Evolutionary conservation across 2,329 filamentous ascomycete genomes (phyloP), one percentile per base, ranked within the genome.

Genomic region (Paracorniculantispora psalliotae): DNA sequence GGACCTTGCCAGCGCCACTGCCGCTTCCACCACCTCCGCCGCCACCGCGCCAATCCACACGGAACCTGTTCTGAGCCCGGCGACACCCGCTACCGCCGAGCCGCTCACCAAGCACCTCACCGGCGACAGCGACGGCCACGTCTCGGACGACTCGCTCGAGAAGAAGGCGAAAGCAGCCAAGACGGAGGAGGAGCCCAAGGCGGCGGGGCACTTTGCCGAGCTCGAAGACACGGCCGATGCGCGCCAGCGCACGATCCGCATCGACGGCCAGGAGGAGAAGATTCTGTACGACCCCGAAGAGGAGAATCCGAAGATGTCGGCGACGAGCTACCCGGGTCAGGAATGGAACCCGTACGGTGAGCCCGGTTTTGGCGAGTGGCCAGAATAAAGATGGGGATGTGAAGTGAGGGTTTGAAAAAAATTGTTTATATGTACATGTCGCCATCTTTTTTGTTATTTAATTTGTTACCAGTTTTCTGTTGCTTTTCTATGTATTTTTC

Each of bases 291-390:
- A 72, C 9, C 72, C 71, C 7, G 69, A 72, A 25, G 72, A 72
- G 28, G 71, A 73, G 54, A 71, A 74, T 67, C 79, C 81, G 13
- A 74, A 79, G 60, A 89, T 90, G 87, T 81, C 77, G 50, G 86
- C 85, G 7, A 86, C 85, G 13, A 85, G 81, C 67, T 90, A 89
- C 69, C 87, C 87, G 0, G 87, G 87, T 0, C 84, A 88, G 72
- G 86, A 89, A 69, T 90, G 87, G 86, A 82, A 82, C 64, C 85
- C 85, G 2, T 83, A 81, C 33, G 72, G 71, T 12, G 69, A 71
- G 59, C 62, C 66, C 5, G 68, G 72, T 17, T 67, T 64, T 48
- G 64, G 62, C 17, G 70, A 72, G 8, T 55, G 59, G 50, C 56
- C 25, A 4, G 59, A 59, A n/a, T 59, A 35, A 47, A 10, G 30